A percentile compares a stretch with the other conserved stretches of the same genome.
Conservation (phyloP, 2,329 filamentous ascomycete genomes). For the Apiospora phragmitis region DNA sequence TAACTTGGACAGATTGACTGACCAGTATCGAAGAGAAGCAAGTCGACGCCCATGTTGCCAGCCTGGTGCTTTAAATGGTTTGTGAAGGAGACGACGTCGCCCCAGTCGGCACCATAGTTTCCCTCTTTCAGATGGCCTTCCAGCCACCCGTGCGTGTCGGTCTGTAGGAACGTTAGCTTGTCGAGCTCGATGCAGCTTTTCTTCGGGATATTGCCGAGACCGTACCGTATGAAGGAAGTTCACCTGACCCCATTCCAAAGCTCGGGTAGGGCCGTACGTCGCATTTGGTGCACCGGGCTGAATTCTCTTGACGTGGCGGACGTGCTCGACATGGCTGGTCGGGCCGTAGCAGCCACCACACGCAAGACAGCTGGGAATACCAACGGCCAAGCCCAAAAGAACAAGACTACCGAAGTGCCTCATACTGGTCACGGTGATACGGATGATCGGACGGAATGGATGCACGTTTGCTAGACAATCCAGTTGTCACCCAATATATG, state of each 20-base stretch:
- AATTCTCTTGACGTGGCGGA: slow-evolving; percentile 50
- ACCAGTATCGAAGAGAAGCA: slow-evolving; percentile 80
- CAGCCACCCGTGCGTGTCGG: slow-evolving; percentile 95
- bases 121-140: slow-evolving; percentile 89
- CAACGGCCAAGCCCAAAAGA: slow-evolving; percentile 17
- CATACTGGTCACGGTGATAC: not conserved
- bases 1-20: not conserved
- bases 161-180: slow-evolving; percentile 36
- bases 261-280: slow-evolving; percentile 41
- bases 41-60: slow-evolving; percentile 75
- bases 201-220: not conserved
- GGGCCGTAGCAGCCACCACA: slow-evolving; percentile 46
- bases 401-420: not conserved
- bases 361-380: slow-evolving; percentile 28
- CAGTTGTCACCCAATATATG: too few species aligned
- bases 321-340: slow-evolving; percentile 41
- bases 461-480: not conserved
- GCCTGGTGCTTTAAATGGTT: slow-evolving; percentile 77
- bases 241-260: slow-evolving; percentile 78
- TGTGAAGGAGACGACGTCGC: slow-evolving; percentile 93
- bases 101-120: slow-evolving; percentile 95
- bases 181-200: not conserved
- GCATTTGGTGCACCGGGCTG: slow-evolving; percentile 46
- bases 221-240: slow-evolving; percentile 90
- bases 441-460: not conserved